Base-by-base conservation (phyloP, 352 stramenopile genomes). In the Globisporangium camurandrum region DNA sequence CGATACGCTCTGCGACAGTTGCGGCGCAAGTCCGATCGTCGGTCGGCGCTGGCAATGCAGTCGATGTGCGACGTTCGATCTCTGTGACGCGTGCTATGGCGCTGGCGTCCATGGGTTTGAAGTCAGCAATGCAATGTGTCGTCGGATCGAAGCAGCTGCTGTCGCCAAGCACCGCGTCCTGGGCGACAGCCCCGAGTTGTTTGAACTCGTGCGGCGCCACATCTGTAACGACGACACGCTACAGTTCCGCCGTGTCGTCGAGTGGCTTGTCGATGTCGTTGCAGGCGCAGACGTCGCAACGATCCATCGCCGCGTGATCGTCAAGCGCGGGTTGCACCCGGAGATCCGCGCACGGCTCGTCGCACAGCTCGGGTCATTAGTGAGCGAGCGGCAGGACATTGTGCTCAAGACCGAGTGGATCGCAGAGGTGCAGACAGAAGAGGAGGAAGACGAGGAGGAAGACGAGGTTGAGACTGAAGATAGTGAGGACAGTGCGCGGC, bases 1-100 rank as follows among this genome's bases (percentile, higher is more conserved):
- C 54, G 71, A 93, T 52, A 78, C 81, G 42, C 57, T 93, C 38
- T 93, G 81, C 46, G 74, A 88, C 50, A 78, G 81, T 24, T 93
- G 81, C 41, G 81, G 81, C 27, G 71, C 83, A 62, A 81, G 68
- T 31, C 81, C 81, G 16, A 93, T 93, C 56, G 59, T 88, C 17
- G 81, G 78, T 19, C 64, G 69, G 38, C 84, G 78, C 56, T 92
- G 75, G 70, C 85, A 77, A 34, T 92, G 81, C 54, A 86, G 72
- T 42, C 75, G 62, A 26, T 93, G 81, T 46, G 75, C 75, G 41
- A 80, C 69, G 55, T 84, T 71, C 39, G 69, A 88, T 28, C 46
- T 93, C 10, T 93, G 81, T 42, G 69, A 84, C 27, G 33, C 43
- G 16, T 93, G 81, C 73, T 93, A 93, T 47, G 53, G 61, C 20